Evolutionary conservation across 371 early-diverging fungal species (phyloP).

Genomic region (Mortierella sp.): DNA sequence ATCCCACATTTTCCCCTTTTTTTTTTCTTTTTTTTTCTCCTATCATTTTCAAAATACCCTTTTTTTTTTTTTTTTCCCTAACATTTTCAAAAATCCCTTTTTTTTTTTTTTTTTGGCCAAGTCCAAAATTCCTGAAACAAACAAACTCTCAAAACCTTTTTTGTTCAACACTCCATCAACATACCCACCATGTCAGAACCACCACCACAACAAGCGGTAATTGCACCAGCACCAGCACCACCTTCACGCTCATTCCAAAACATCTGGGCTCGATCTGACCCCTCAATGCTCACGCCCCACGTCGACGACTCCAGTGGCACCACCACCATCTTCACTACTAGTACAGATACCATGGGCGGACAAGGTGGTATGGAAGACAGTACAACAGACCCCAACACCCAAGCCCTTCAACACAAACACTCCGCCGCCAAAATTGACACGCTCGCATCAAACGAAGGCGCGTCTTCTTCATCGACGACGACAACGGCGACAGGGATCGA

Average conservation of each 20-base stretch:
- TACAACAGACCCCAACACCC: background rate
- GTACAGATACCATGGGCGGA: background rate
- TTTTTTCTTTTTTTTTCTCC: background rate
- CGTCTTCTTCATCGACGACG: too few relatives aligned
- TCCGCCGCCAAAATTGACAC: background rate
- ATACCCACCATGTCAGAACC: background rate
- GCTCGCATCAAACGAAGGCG: background rate
- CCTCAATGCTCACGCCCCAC: background rate
- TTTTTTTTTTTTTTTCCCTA: background rate
- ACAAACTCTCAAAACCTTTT: too few relatives aligned
- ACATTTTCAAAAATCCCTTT: too few relatives aligned
- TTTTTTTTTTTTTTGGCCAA: too few relatives aligned
- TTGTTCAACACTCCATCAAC: background rate
- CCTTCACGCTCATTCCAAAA: background rate
- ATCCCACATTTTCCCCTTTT: background rate
- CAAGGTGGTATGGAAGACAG: background rate
- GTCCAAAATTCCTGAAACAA: background rate
- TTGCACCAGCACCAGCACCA: background rate
- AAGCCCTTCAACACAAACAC: background rate
- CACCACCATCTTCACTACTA: too few relatives aligned
- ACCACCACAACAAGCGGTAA: background rate
- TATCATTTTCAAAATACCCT: background rate
- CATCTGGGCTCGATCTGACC: background rate
- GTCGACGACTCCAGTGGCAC: background rate
- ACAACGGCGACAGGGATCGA: background rate